Base-by-base conservation (phyloP, 129 eudicot genomes). In the Oenanthe sinensis region DNA sequence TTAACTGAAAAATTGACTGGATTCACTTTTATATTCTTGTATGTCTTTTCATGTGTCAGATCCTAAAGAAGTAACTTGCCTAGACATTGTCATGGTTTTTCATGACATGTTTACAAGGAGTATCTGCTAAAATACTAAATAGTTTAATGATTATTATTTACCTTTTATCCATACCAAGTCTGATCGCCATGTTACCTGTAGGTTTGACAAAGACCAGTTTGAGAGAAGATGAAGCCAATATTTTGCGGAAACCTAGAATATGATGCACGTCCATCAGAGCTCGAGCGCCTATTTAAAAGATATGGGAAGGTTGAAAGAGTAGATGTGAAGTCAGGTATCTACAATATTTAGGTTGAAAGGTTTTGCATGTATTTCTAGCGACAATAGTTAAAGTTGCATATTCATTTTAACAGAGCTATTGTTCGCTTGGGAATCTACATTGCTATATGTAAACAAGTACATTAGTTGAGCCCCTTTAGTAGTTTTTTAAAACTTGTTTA, bases 281-380 rank as follows among this genome's bases (percentile, higher is more conserved):
- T 90, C 19, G 95, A 90, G 76, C 88, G 90, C 33, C 90, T 90
- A 30, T 90, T 90, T 82, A 84, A 79, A 81, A 85, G 78, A 86
- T 90, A 90, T 70, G 95, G 95, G 71, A 87, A 85, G 77, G 91
- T 87, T 68, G 95, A 90, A 47, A 85, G 91, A 84, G 91, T 90
- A 76, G 95, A 90, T 81, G 83, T 90, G 86, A 90, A 90, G 81
- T 80, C 95, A 80, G 95, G 95, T 87, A 78, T 77, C 14, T 12
- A 13, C 4, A 24, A 7, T 44, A 42, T 43, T 43, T 49, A 8
- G 20, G 77, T 74, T 74, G 55, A 74, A 44, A 45, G 40, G n/a
- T 43, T 72, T 43, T 22, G 19, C 17, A 7, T n/a, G 30, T 58
- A 58, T 58, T 30, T 42, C 48, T 42, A 3, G 6, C 0, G 2